Evolutionary conservation across 306 rosid species (phyloP).

Genomic region (Datisca glomerata): DNA sequence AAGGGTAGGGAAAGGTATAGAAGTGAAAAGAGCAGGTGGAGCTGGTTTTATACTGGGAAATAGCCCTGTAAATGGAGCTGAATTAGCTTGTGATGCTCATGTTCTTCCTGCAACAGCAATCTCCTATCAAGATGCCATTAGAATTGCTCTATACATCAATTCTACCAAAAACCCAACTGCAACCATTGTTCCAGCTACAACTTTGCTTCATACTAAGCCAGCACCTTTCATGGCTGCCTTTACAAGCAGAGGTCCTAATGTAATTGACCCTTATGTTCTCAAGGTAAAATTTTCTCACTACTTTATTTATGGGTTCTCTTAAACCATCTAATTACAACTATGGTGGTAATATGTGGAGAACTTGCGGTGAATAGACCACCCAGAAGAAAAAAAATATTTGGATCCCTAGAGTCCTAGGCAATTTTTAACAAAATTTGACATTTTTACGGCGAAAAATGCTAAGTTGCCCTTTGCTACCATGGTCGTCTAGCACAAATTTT

Average conservation of each 20-base stretch:
- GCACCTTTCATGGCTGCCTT: conserved; percentile 76
- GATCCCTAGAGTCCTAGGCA: no score
- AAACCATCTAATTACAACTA: no score
- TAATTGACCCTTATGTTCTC: conserved; percentile 56
- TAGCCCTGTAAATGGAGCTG: conserved; percentile 29
- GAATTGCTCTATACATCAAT: conserved; percentile 34
- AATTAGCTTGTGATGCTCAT: conserved; percentile 45
- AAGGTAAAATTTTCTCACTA: conserved; percentile 37
- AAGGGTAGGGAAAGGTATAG: conserved; percentile 50
- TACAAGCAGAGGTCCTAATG: conserved; percentile 85
- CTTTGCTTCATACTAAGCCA: conserved; percentile 48
- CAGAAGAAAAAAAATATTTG: no score
- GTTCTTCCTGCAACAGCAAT: conserved; percentile 62
- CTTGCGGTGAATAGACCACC: no score
- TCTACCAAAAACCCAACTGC: conserved; percentile 41
- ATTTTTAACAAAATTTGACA: no score
- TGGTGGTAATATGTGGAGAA: no score
- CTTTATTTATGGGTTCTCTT: not conserved
- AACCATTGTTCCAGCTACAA: conserved; percentile 43
- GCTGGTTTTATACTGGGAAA: conserved; percentile 56
- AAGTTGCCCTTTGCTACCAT: no score
- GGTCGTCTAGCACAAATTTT: no score
- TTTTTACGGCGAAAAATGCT: no score
- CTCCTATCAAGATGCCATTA: conserved; percentile 29
- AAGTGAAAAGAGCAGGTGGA: conserved; percentile 67